These are phyloP conservation scores for Penicillium atrosanguineum DNA, from an alignment of 495 filamentous ascomycete genomes.

Conservation along the genomic window DNA sequence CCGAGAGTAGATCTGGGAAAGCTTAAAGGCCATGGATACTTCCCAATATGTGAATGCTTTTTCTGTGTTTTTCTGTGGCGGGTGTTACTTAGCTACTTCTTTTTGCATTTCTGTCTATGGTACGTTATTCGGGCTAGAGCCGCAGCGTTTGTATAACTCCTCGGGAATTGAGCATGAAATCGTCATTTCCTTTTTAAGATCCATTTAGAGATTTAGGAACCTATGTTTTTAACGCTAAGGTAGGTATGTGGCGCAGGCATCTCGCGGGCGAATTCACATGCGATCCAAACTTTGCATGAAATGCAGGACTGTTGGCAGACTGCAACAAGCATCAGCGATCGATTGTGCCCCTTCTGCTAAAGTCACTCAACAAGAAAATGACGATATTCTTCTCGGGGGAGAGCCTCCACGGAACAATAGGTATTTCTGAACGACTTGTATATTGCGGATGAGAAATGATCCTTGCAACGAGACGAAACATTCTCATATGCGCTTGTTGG, in stretches of 20 bases:
- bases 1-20: neutral
- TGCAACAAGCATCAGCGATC: too few species aligned
- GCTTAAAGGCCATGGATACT: neutral
- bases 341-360: too few species aligned
- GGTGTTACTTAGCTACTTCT: neutral
- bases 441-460: neutral
- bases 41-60: neutral
- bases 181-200: too few species aligned
- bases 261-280: too few species aligned
- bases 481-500: neutral
- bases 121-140: neutral
- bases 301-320: too few species aligned
- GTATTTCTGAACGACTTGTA: neutral
- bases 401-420: too few species aligned
- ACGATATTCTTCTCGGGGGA: too few species aligned
- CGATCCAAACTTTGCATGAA: too few species aligned
- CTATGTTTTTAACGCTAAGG: too few species aligned
- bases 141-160: neutral
- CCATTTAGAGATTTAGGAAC: neutral
- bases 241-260: too few species aligned
- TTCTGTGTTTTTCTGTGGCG: neutral
- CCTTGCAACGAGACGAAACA: neutral
- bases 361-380: too few species aligned
- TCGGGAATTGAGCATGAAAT: neutral
- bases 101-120: neutral